Base-by-base conservation (phyloP, 2,329 filamentous ascomycete genomes). In the Curvularia hawaiiensis region DNA sequence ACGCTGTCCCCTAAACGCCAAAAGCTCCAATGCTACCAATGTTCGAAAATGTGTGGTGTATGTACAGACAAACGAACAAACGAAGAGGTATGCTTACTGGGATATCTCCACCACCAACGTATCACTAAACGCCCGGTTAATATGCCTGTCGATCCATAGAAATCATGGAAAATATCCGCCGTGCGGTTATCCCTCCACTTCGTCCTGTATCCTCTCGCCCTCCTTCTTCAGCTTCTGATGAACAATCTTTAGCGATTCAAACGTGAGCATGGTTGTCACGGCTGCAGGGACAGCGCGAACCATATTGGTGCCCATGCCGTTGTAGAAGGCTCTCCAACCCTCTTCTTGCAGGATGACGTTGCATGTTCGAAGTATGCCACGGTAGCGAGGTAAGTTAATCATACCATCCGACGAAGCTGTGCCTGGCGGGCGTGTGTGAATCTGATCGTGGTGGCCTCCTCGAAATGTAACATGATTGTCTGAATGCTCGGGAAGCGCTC, bases 191-290 rank as follows among this genome's bases (percentile, higher is more conserved):
- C 48, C 56, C 53, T 50, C 56, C 9, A 50, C 57, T 38, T 48
- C n/a, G 52, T 61, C 55, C 52, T 60, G 56, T 60, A 74, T 64
- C 33, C 66, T 63, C 40, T 66, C 59, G 12, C 83, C 84, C 69
- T 86, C 83, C 56, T 80, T 78, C 68, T 87, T 85, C 54, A 86
- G 64, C 53, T 77, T 73, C 44, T 73, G 79, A 50, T 80, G 79
- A 53, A 87, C 80, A 16, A 79, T 73, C 58, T 83, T 83, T 64
- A 89, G 75, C 64, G 89, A 95, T 79, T 99, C 95, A 73, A 97
- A 99, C 12, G 94, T 98, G 73, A 98, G 83, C 89, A 99, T 96
- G 3, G 95, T 99, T 26, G 96, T 97, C 70, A 96, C 96, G 20
- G 95, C 94, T 22, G 95, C 92, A 31, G 95, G 95, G 12, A 99